Conservation (phyloP, 2,329 filamentous ascomycete species). For the Aspergillus texensis region DNA sequence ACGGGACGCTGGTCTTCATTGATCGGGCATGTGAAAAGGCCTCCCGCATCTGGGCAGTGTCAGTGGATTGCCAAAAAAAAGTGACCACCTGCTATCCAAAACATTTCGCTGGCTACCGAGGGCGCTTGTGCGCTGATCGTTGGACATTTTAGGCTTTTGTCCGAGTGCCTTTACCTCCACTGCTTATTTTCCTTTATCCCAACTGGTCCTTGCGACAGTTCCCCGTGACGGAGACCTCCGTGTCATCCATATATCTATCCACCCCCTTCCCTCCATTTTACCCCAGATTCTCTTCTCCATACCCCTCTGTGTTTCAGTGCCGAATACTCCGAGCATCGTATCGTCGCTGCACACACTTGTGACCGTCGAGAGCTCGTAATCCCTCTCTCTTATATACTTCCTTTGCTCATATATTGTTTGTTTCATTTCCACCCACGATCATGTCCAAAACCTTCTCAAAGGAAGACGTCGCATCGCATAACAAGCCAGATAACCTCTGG, state of each 20-base stretch:
- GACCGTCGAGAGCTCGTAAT: not conserved
- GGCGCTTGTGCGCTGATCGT: not conserved
- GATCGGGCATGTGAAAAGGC: not conserved
- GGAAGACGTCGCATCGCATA: slow-evolving; percentile 87
- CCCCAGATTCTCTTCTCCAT: slow-evolving; percentile 16
- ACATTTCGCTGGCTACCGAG: not conserved
- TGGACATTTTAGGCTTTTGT: not conserved
- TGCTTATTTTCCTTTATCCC: not conserved
- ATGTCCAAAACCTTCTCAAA: slow-evolving; percentile 90
- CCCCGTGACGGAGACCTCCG: slow-evolving; percentile 9
- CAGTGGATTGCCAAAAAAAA: not conserved
- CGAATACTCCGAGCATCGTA: not conserved
- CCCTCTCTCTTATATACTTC: not conserved
- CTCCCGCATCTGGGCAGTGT: not conserved
- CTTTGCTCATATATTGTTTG: not conserved
- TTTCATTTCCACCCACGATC: slow-evolving; percentile 54
- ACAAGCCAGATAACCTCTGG: slow-evolving; percentile 82
- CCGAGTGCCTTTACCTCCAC: not conserved
- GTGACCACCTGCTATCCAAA: not conserved
- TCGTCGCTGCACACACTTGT: not conserved
- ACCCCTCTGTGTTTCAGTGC: slow-evolving; percentile 3
- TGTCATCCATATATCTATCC: slow-evolving; percentile 21
- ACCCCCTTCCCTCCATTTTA: slow-evolving; percentile 6
- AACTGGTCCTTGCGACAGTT: not conserved
- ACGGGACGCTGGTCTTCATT: not conserved